Evolutionary conservation across 345 rosid species (phyloP).

Genomic region (Raphanus raphanistrum): DNA sequence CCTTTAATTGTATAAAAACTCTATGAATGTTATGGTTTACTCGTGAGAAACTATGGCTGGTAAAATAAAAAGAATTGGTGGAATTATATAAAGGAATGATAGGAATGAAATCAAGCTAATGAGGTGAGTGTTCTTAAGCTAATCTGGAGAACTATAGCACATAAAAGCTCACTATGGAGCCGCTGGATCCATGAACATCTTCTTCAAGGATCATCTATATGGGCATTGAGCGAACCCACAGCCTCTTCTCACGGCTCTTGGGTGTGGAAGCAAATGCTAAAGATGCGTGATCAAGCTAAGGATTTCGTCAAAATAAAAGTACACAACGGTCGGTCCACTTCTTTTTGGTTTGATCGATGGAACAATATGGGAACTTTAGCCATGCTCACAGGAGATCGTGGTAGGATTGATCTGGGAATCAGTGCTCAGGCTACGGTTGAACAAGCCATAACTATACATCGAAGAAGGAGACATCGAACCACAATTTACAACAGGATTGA

Average conservation of each 20-base stretch:
- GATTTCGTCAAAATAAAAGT: background rate
- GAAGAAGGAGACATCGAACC: background rate
- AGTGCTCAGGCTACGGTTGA: background rate
- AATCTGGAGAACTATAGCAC: background rate
- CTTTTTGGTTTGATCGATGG: background rate
- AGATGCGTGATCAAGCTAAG: background rate
- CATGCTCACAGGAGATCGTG: background rate
- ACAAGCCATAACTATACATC: background rate
- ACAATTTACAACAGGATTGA: background rate
- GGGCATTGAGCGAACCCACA: background rate
- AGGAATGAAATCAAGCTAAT: background rate
- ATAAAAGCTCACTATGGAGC: background rate
- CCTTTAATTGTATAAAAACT: conserved; percentile 10
- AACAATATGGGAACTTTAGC: background rate
- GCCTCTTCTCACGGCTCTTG: background rate
- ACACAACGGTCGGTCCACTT: background rate
- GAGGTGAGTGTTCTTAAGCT: background rate
- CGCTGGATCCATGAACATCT: background rate
- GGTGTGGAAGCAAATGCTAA: background rate
- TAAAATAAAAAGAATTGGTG: too few species aligned
- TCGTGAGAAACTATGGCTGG: too few species aligned
- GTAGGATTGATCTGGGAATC: background rate
- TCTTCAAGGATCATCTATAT: background rate
- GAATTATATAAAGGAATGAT: too few species aligned
- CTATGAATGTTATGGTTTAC: background rate